Conservation (phyloP, 495 filamentous ascomycete genomes). For the Talaromyces adpressus region DNA sequence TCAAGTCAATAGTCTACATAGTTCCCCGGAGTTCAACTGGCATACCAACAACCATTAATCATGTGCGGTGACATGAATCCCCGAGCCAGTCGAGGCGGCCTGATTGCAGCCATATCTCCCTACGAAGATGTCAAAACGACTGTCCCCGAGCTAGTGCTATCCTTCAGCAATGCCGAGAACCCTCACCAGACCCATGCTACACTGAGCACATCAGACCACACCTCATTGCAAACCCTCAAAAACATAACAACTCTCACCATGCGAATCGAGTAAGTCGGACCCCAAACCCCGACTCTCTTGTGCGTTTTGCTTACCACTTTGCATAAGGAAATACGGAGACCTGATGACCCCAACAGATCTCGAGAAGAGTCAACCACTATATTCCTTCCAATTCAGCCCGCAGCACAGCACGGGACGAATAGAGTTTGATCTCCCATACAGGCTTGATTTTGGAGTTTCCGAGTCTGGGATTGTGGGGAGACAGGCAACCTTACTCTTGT, state of each 20-base stretch:
- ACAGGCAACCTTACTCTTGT: conserved; percentile 25
- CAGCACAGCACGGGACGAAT: conserved; percentile 14
- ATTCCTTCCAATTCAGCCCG: background rate
- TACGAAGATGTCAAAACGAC: background rate
- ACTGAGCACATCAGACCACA: background rate
- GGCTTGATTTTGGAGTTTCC: conserved; percentile 49
- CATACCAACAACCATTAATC: background rate
- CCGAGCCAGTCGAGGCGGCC: background rate
- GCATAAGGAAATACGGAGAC: background rate
- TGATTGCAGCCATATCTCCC: background rate
- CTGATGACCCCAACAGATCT: background rate
- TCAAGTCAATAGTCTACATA: background rate
- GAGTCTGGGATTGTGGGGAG: conserved; percentile 34
- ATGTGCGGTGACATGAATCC: background rate
- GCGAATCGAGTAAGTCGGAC: background rate
- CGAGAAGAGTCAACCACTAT: background rate
- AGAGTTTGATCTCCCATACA: conserved; percentile 48
- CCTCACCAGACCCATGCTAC: background rate
- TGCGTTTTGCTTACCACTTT: background rate
- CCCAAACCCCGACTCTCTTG: background rate
- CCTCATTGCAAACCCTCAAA: background rate
- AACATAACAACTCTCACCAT: background rate
- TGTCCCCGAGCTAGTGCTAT: background rate
- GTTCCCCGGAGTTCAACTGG: background rate
- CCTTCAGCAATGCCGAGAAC: background rate